phyloP scores from a whole-genome alignment of 805 yeast genomes.

The Ogataea pini region DNA sequence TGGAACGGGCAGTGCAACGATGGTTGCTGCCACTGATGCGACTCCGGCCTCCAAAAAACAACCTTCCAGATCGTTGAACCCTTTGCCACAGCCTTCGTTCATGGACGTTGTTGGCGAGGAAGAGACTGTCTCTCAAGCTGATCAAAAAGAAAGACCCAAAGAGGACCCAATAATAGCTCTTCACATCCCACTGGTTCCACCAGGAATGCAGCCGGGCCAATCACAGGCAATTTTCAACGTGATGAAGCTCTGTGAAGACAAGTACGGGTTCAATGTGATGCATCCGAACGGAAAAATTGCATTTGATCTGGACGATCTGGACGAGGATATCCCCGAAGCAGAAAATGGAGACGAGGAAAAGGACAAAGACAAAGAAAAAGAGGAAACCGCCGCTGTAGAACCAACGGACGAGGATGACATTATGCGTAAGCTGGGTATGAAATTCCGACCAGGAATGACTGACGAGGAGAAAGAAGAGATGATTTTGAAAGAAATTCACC shows the following conservation, averaged over 20 bases:
- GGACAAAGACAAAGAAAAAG: neutral
- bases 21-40: neutral
- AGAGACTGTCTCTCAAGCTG: slow-evolving; percentile 1
- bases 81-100: slow-evolving; percentile 22
- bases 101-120: slow-evolving; percentile 15
- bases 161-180: slow-evolving; percentile 52
- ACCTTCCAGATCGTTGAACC: slow-evolving; percentile 10
- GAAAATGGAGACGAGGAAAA: slow-evolving; percentile 16
- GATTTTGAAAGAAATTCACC: slow-evolving; percentile 33
- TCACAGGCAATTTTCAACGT: slow-evolving; percentile 72
- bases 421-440: slow-evolving; percentile 30
- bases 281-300: slow-evolving; percentile 68
- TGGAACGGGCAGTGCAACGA: neutral
- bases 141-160: neutral
- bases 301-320: slow-evolving; percentile 50
- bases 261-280: slow-evolving; percentile 74
- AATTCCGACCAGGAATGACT: slow-evolving; percentile 35
- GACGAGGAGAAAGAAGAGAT: slow-evolving; percentile 36
- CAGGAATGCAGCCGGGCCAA: slow-evolving; percentile 45
- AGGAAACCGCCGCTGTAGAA: slow-evolving; percentile 17
- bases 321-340: slow-evolving; percentile 48
- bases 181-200: slow-evolving; percentile 56
- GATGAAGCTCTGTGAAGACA: slow-evolving; percentile 72
- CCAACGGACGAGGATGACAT: slow-evolving; percentile 40
- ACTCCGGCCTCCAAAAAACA: slow-evolving; percentile 5